Evolutionary conservation across 2,329 filamentous ascomycete species (phyloP).

Genomic region (Monosporascus sp.): DNA sequence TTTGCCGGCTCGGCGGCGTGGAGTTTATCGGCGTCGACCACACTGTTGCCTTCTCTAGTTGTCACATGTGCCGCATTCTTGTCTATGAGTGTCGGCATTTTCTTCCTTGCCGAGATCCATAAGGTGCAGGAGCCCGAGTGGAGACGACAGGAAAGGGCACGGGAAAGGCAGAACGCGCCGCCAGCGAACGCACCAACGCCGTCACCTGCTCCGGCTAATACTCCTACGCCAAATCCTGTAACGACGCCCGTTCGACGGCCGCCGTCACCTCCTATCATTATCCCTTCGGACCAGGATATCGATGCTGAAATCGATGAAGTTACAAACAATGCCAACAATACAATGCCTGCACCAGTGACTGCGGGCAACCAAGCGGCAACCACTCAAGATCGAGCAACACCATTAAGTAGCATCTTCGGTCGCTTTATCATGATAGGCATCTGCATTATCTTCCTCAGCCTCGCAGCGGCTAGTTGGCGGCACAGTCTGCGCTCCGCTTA

Average conservation of each 20-base stretch:
- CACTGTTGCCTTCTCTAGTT: slow-evolving; percentile 51
- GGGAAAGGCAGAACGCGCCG: slow-evolving; percentile 23
- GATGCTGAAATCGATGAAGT: slow-evolving; percentile 52
- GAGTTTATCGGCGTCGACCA: slow-evolving; percentile 51
- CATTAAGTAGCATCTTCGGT: slow-evolving; percentile 52
- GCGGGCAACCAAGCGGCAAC: slow-evolving; percentile 23
- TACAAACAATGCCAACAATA: slow-evolving; percentile 21
- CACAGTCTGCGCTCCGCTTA: slow-evolving; percentile 49
- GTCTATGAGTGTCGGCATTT: slow-evolving; percentile 51
- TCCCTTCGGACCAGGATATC: slow-evolving; percentile 60
- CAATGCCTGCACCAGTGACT: slow-evolving; percentile 23
- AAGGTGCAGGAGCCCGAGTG: slow-evolving; percentile 56
- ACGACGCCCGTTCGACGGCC: slow-evolving; percentile 16
- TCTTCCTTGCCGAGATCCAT: slow-evolving; percentile 56
- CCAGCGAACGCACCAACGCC: slow-evolving; percentile 15
- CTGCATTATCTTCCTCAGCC: slow-evolving; percentile 51
- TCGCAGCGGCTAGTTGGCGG: slow-evolving; percentile 58
- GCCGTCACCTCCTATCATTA: slow-evolving; percentile 45
- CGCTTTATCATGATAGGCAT: slow-evolving; percentile 53
- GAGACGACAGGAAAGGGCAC: slow-evolving; percentile 35
- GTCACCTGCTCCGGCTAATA: slow-evolving; percentile 6
- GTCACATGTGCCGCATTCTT: slow-evolving; percentile 50
- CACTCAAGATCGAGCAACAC: slow-evolving; percentile 22
- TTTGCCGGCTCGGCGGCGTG: slow-evolving; percentile 52
- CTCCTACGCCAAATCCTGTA: slow-evolving; percentile 15